phyloP scores from a whole-genome alignment of 208 protist species.

The Entamoeba histolytica region DNA sequence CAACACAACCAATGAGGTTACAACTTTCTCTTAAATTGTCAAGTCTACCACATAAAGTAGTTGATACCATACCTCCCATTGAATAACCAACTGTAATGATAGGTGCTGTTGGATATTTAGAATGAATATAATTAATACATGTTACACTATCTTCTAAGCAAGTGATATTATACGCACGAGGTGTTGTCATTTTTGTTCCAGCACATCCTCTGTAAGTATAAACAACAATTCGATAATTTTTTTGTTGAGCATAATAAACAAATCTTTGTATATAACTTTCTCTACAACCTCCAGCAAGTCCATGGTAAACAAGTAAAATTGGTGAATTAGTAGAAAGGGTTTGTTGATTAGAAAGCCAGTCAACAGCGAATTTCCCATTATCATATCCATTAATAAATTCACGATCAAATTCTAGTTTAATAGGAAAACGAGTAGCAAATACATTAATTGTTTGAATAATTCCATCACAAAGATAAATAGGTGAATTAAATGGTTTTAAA shows the following conservation, averaged over 20 bases:
- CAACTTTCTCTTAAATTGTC: background rate
- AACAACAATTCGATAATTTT: background rate
- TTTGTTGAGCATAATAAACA: background rate
- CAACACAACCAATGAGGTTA: background rate
- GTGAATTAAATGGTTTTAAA: background rate
- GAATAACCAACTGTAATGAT: background rate
- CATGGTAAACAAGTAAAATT: background rate
- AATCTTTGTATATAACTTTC: background rate
- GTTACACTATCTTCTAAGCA: background rate
- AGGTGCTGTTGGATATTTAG: background rate
- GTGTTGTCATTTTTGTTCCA: background rate
- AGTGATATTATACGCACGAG: background rate
- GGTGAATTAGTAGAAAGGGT: background rate
- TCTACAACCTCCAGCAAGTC: background rate
- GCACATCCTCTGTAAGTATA: background rate
- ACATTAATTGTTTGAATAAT: background rate
- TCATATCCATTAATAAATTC: background rate
- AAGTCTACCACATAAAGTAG: background rate
- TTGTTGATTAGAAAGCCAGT: background rate
- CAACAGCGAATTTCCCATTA: background rate
- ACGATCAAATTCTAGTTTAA: background rate
- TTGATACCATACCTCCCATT: background rate
- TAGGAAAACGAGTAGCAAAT: background rate
- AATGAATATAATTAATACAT: background rate
- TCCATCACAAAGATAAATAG: background rate